A percentile compares a stretch with the other conserved stretches of the same genome.
Conservation (phyloP, 345 rosid genomes). For the Anastatica hierochuntica region DNA sequence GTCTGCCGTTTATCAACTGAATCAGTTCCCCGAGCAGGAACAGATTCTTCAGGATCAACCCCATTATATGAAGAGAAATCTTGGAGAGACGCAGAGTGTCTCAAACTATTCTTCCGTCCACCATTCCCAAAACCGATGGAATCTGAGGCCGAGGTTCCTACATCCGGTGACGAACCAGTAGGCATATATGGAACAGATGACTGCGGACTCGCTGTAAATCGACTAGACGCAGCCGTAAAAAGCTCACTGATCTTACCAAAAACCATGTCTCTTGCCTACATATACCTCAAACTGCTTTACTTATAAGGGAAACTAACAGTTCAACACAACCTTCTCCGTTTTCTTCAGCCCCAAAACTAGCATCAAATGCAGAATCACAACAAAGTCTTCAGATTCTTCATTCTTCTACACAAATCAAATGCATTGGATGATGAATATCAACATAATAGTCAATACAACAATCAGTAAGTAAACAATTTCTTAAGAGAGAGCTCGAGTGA, state of each 20-base stretch:
- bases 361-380: no score
- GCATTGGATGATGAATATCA: background rate
- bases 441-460: no score
- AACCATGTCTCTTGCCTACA: conserved; percentile 40
- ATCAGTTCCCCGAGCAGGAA: conserved; percentile 12
- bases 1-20: background rate
- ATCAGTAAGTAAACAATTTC: background rate
- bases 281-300: conserved; percentile 16
- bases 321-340: conserved; percentile 1
- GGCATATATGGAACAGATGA: conserved; percentile 39
- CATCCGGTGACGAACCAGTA: conserved; percentile 35
- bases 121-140: conserved; percentile 29
- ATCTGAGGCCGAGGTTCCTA: conserved; percentile 28
- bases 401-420: conserved; percentile 1
- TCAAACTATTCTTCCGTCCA: conserved; percentile 45
- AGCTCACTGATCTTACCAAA: conserved; percentile 46
- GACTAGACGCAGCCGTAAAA: conserved; percentile 34
- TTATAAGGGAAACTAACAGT: background rate
- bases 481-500: no score
- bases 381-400: background rate
- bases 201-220: conserved; percentile 27
- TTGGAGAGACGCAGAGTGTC: conserved; percentile 81
- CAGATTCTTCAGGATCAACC: conserved; percentile 48
- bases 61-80: conserved; percentile 58
- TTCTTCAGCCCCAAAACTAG: no score